phyloP scores from a whole-genome alignment of 441 rosid species.

The Cnidoscolus chayamansa region DNA sequence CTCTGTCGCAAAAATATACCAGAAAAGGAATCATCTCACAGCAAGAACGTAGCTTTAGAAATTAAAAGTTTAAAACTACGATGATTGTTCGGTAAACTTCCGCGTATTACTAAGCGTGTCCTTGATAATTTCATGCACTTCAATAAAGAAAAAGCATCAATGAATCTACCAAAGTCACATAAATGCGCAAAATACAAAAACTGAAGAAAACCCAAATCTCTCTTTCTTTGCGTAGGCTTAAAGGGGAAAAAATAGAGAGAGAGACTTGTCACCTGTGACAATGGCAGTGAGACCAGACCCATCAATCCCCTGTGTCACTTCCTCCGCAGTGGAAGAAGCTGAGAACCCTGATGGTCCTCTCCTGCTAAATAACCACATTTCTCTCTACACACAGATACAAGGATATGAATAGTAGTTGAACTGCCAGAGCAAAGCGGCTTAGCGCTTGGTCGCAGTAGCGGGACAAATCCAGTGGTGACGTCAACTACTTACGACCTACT shows the following conservation, averaged over 20 bases:
- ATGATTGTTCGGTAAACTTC: background rate
- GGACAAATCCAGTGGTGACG: no score
- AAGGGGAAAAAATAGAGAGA: no score
- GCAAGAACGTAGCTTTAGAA: no score
- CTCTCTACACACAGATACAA: background rate
- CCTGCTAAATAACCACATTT: constrained; percentile 45
- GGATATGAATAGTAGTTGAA: no score
- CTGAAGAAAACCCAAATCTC: background rate
- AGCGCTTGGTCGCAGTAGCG: no score
- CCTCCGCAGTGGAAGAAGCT: constrained; percentile 51
- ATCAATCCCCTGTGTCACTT: constrained; percentile 53
- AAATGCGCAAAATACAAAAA: no score
- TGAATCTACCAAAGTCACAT: no score
- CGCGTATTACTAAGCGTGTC: background rate
- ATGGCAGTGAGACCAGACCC: constrained; percentile 56
- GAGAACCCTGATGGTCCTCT: constrained; percentile 58
- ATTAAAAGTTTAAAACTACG: background rate
- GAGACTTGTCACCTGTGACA: constrained; percentile 55
- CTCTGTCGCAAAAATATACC: background rate
- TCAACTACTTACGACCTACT: no score
- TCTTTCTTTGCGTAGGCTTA: no score
- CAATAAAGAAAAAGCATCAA: background rate
- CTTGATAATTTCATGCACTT: background rate
- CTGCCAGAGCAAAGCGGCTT: no score
- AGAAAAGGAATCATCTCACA: background rate